Percentiles rank a stretch among this genome's conserved stretches.
Conservation (phyloP, 1,284 basidiomycete genomes). For the Meripilus lineatus region DNA sequence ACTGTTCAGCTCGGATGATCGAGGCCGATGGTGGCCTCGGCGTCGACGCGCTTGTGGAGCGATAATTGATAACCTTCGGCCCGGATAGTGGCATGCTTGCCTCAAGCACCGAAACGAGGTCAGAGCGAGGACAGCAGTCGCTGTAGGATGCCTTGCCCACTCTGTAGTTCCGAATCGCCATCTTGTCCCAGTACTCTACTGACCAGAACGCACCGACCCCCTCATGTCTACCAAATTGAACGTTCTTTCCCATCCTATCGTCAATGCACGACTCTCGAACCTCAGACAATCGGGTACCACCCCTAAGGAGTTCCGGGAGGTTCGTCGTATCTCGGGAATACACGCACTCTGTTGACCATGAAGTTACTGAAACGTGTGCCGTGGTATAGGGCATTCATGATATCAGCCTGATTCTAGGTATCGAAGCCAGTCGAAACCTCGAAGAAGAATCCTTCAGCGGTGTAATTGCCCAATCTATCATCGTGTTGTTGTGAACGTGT, state of each 20-base stretch:
- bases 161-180: no score
- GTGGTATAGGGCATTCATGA: slow-evolving; percentile 56
- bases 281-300: slow-evolving; percentile 59
- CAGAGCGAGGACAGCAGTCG: no score
- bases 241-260: slow-evolving; percentile 66
- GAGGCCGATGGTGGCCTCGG: no score
- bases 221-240: slow-evolving; percentile 44
- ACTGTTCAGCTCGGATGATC: no score
- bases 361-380: neutral
- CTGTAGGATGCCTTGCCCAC: no score
- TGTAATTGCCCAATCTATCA: slow-evolving; percentile 37
- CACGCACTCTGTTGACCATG: slow-evolving; percentile 5
- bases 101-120: no score
- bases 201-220: no score
- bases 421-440: slow-evolving; percentile 68
- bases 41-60: no score
- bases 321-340: no score
- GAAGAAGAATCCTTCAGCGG: slow-evolving; percentile 57
- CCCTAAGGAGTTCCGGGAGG: slow-evolving; percentile 77
- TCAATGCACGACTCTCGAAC: slow-evolving; percentile 68
- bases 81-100: no score
- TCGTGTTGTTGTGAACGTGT: neutral
- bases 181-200: no score
- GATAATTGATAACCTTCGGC: no score
- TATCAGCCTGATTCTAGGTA: slow-evolving; percentile 67